phyloP scores from a whole-genome alignment of 2,329 filamentous ascomycete genomes.

The Colletotrichum coccodes region DNA sequence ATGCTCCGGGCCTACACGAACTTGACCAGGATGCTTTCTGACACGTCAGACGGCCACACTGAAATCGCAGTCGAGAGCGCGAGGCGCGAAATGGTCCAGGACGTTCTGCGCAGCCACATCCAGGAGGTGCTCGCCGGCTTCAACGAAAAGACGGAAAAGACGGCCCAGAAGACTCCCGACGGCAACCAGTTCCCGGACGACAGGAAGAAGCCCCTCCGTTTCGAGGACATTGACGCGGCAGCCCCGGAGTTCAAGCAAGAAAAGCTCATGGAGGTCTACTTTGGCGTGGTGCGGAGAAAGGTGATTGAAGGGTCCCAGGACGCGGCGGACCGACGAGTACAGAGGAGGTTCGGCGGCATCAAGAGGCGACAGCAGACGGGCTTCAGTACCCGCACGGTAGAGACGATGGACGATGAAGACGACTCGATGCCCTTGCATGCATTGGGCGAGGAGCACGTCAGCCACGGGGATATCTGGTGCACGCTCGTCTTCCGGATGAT shows the following conservation, averaged over 20 bases:
- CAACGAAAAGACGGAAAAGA: constrained; percentile 43
- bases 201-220: constrained; percentile 37
- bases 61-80: neutral
- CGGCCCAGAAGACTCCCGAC: neutral
- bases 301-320: constrained; percentile 49
- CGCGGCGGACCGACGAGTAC: constrained; percentile 39
- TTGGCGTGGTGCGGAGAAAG: constrained; percentile 51
- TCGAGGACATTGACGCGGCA: constrained; percentile 58
- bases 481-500: constrained; percentile 66
- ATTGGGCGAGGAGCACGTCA: neutral
- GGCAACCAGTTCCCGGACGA: constrained; percentile 15
- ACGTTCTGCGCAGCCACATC: constrained; percentile 60
- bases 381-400: neutral
- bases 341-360: neutral
- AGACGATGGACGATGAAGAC: constrained; percentile 19
- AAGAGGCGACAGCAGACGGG: constrained; percentile 2
- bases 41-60: neutral
- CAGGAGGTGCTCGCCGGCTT: constrained; percentile 59
- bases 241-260: constrained; percentile 60
- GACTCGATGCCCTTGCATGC: neutral
- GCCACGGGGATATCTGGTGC: constrained; percentile 62
- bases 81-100: constrained; percentile 50
- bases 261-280: constrained; percentile 64
- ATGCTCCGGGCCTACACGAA: neutral
- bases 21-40: neutral